Conservation (phyloP, 2,329 filamentous ascomycete genomes). For the Fusarium mexicanum region DNA sequence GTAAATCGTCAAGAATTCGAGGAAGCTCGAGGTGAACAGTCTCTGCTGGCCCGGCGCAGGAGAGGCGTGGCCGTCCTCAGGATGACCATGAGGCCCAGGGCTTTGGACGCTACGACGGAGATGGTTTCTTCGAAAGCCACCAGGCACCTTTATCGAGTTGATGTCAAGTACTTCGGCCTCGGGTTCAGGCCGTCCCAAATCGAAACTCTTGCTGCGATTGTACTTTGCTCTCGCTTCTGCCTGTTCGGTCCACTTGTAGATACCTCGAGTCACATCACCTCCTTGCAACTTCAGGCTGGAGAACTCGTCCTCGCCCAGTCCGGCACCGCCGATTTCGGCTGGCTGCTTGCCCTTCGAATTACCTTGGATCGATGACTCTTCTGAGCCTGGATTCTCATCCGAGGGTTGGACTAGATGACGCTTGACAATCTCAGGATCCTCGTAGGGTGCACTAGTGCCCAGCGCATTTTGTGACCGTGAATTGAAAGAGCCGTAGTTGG, state of each 20-base stretch:
- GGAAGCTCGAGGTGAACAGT: slow-evolving; percentile 89
- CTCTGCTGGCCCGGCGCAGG: slow-evolving; percentile 52
- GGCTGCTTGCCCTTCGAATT: slow-evolving; percentile 64
- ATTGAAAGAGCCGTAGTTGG: slow-evolving; percentile 89
- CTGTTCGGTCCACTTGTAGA: slow-evolving; percentile 97
- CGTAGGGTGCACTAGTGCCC: slow-evolving; percentile 68
- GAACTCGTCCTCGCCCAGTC: slow-evolving; percentile 80
- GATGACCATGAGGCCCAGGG: slow-evolving; percentile 53
- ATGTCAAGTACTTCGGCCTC: slow-evolving; percentile 86
- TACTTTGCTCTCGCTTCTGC: slow-evolving; percentile 75
- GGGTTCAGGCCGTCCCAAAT: slow-evolving; percentile 77
- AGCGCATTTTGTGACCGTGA: slow-evolving; percentile 66
- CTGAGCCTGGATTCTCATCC: slow-evolving; percentile 57
- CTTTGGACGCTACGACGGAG: slow-evolving; percentile 79
- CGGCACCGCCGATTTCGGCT: slow-evolving; percentile 49
- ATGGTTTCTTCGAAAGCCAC: slow-evolving; percentile 92
- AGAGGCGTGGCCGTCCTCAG: slow-evolving; percentile 49
- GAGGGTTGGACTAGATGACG: slow-evolving; percentile 83
- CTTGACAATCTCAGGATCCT: slow-evolving; percentile 91
- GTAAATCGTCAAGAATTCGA: slow-evolving; percentile 94
- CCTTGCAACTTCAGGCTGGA: slow-evolving; percentile 93
- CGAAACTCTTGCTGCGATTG: slow-evolving; percentile 89
- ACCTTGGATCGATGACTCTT: slow-evolving; percentile 57
- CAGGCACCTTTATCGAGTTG: slow-evolving; percentile 89
- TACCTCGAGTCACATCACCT: slow-evolving; percentile 91